Base-by-base conservation (phyloP, 106 monocot species). In the Phalaenopsis equestris region DNA sequence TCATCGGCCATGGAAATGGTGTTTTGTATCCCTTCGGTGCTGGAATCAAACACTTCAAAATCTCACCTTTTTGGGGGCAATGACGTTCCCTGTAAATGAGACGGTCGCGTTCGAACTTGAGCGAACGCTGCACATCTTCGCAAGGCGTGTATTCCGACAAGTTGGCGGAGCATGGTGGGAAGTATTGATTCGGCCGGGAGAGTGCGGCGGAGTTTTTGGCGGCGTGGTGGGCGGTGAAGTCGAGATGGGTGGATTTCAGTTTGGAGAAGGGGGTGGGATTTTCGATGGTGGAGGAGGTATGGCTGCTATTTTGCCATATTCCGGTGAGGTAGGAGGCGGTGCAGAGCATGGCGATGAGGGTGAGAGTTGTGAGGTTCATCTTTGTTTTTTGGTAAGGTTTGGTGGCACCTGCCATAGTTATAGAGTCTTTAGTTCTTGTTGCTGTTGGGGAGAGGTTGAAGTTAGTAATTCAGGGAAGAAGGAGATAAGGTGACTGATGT, bases 91-190 rank as follows among this genome's bases (percentile, higher is more conserved):
- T 72, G 76, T 89, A 93, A 6, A 86, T 70, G 30, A 91, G 79
- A 41, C 83, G 73, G 55, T 93, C 86, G 41, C 86, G 80, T 39
- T 78, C 57, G 77, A 91, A 93, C 67, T 74, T 76, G 24, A 89
- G 80, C 17, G 86, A 87, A 45, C 90, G 84, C n/a, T 79, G 57
- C 6, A 42, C 67, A 75, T 93, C 93, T 84, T 93, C 89, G 76
- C 91, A 93, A 21, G 93, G 90, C 21, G 89, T 93, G 90, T 90
- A 93, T 81, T 93, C 93, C 36, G 82, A 85, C 79, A 80, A 87
- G 75, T 86, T 86, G 45, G 79, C 56, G 55, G 83, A 73, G 81
- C 90, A 93, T 1, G 87, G 55, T 16, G 85, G 87, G 67, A 84
- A 87, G 30, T 70, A 4, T 8, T 43, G 49, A 7, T 19, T 55